Evolutionary conservation across 306 rosid species (phyloP), one percentile per base, ranked within the genome.

Genomic region (Dicorynia guianensis): DNA sequence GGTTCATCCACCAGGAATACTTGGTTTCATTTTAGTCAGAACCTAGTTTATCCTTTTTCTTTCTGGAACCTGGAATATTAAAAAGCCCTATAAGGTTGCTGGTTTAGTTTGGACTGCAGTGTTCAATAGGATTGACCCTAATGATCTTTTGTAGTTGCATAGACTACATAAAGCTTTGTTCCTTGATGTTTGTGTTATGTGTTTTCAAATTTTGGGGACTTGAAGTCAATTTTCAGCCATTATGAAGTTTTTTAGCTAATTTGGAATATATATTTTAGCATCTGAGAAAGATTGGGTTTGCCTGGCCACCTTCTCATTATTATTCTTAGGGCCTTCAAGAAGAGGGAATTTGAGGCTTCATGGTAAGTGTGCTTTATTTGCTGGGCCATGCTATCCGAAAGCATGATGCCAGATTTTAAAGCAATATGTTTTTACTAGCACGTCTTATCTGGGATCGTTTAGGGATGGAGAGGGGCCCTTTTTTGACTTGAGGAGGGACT

Each of bases 401-500:
- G 30, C 30, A 25, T 25, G 30, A 25, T 25, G 30, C 30, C 30
- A 25, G 30, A 25, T 25, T 40, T 40, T 40, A 9, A 40, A 40
- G 44, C 44, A 5, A 6, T 40, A 6, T 40, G 7, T 40, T 40
- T 5, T 40, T 40, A 6, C n/a, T n/a, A n/a, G n/a, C 3, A 39
- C 43, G 7, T 39, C 43, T 39, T 39, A 39, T 2, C 7, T 5
- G 52, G n/a, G 52, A 46, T 0, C n/a, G n/a, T n/a, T n/a, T n/a
- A n/a, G n/a, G n/a, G n/a, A n/a, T n/a, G n/a, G 14, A 8, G n/a
- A 3, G 33, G 63, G 53, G 61, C 68, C 68, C 46, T 50, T 34
- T 18, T 59, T 17, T 59, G 72, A 38, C 58, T 49, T 56, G 30
- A 44, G n/a, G 74, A 71, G 61, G 61, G 74, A 72, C 58, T 39